Conservation (phyloP, 2,329 filamentous ascomycete genomes). For the Grosmannia penicillata region DNA sequence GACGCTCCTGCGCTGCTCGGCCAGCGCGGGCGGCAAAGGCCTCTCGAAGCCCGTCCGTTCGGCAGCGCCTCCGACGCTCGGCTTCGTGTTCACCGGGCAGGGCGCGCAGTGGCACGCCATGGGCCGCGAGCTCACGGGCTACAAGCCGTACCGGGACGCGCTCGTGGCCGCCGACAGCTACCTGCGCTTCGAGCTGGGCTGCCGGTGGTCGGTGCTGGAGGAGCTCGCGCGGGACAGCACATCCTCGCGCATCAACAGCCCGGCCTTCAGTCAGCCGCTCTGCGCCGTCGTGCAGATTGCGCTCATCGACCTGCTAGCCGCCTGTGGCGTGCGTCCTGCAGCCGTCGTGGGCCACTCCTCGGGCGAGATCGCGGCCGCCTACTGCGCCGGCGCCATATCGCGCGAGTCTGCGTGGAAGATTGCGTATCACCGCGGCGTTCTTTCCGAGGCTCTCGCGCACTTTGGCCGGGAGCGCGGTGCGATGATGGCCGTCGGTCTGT, state of each 20-base stretch:
- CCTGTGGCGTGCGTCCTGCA: conserved; percentile 18
- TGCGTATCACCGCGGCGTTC: too few relatives aligned
- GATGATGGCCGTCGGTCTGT: conserved; percentile 31
- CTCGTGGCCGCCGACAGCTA: too few relatives aligned
- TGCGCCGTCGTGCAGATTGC: conserved; percentile 31
- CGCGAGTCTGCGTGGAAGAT: conserved; percentile 23
- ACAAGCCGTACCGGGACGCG: too few relatives aligned
- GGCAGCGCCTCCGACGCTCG: not conserved
- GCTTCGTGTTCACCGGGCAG: conserved; percentile 16
- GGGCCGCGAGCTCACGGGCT: conserved; percentile 16
- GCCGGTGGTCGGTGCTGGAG: too few relatives aligned
- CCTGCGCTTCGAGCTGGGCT: too few relatives aligned
- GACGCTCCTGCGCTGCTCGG: not conserved
- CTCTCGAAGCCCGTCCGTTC: not conserved
- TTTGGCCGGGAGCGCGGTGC: conserved; percentile 19
- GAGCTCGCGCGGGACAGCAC: conserved; percentile 13
- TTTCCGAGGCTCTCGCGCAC: conserved; percentile 15
- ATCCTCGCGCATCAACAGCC: conserved; percentile 19
- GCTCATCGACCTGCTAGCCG: conserved; percentile 24
- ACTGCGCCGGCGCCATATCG: conserved; percentile 28
- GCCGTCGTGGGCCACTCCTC: conserved; percentile 32
- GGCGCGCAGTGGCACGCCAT: conserved; percentile 16
- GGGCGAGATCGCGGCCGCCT: conserved; percentile 35
- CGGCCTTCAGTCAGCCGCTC: conserved; percentile 27
- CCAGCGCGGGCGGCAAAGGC: not conserved